Conservation (phyloP, 306 rosid species). For the Gastrolobium bilobum region DNA sequence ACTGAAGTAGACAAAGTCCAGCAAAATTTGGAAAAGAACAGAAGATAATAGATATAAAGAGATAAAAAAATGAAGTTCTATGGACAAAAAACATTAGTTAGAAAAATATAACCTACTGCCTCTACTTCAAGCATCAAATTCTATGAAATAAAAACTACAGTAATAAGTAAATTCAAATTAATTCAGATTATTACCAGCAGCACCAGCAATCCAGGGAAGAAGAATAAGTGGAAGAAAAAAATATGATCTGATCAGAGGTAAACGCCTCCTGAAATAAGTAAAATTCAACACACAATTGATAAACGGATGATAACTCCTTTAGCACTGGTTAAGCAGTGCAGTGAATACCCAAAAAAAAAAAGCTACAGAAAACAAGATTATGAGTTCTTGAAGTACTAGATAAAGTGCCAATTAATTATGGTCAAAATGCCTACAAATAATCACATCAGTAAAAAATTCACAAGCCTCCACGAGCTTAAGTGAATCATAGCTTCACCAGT, state of each 20-base stretch:
- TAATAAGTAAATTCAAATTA: constrained; percentile 16
- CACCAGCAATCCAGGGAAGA: constrained; percentile 86
- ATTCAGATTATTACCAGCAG: constrained; percentile 73
- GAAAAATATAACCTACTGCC: background rate
- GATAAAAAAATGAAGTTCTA: constrained; percentile 27
- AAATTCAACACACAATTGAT: constrained; percentile 24
- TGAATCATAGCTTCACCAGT: constrained; percentile 23
- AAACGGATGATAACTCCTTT: constrained; percentile 35
- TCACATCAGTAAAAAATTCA: constrained; percentile 5
- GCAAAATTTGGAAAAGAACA: constrained; percentile 10
- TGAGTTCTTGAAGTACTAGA: constrained; percentile 19
- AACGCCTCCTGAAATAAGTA: constrained; percentile 83
- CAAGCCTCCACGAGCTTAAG: constrained; percentile 32
- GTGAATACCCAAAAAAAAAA: background rate
- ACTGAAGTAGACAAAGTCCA: background rate
- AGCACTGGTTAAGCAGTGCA: constrained; percentile 28
- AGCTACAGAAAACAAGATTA: background rate
- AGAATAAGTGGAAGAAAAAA: constrained; percentile 81
- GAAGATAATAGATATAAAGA: constrained; percentile 9
- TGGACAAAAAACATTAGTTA: background rate
- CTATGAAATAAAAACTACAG: constrained; percentile 8
- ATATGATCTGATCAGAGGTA: constrained; percentile 83
- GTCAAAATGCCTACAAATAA: constrained; percentile 7
- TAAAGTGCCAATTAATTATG: constrained; percentile 16
- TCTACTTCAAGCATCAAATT: constrained; percentile 37